These are phyloP conservation scores for Dioszegia crocea DNA, from an alignment of 768 basidiomycete species.

Conservation along the genomic window DNA sequence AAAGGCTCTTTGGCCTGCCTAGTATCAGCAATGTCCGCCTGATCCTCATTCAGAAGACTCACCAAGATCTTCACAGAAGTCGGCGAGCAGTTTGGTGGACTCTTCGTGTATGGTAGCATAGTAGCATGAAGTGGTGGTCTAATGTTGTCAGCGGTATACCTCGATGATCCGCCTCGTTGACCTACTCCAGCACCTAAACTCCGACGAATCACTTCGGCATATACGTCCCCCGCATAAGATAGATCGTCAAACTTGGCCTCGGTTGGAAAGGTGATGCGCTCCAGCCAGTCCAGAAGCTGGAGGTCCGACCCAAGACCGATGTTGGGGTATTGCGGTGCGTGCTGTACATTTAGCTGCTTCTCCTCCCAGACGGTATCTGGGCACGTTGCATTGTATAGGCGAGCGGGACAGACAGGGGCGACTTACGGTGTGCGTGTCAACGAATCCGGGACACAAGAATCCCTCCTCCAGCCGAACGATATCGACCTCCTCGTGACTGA, in stretches of 20 bases:
- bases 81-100: slow-evolving; percentile 74
- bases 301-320: slow-evolving; percentile 64
- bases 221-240: slow-evolving; percentile 65
- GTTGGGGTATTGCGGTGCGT: slow-evolving; percentile 66
- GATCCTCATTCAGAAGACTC: slow-evolving; percentile 21
- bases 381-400: no score
- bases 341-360: slow-evolving; percentile 51
- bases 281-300: slow-evolving; percentile 84
- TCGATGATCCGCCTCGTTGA: slow-evolving; percentile 24
- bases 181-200: slow-evolving; percentile 71
- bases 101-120: slow-evolving; percentile 78
- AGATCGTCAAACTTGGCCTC: slow-evolving; percentile 71
- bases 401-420: not conserved
- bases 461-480: slow-evolving; percentile 53
- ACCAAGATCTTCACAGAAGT: slow-evolving; percentile 65
- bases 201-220: slow-evolving; percentile 66
- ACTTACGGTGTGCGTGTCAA: slow-evolving; percentile 86
- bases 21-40: not conserved
- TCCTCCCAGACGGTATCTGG: not conserved
- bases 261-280: slow-evolving; percentile 77
- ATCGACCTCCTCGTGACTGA: slow-evolving; percentile 37
- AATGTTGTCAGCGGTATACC: not conserved
- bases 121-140: slow-evolving; percentile 95
- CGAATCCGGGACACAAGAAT: slow-evolving; percentile 79
- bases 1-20: slow-evolving; percentile 41